phyloP scores from a whole-genome alignment of 768 basidiomycete species.

The Trametes elegans region DNA sequence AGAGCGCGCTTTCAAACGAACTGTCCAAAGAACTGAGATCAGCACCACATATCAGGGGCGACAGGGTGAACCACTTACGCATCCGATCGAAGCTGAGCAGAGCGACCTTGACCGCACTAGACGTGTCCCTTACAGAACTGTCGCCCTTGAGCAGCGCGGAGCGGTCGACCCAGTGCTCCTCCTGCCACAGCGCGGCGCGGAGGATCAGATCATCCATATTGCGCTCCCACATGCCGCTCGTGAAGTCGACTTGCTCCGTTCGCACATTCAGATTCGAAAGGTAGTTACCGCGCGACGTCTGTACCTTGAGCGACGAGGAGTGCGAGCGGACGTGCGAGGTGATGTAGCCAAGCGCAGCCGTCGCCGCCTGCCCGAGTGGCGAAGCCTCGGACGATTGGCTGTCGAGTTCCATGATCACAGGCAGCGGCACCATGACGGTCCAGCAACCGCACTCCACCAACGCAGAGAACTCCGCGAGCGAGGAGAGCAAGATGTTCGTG shows the following conservation, averaged over 20 bases:
- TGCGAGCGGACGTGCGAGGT: conserved; percentile 73
- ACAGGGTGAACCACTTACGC: conserved; percentile 47
- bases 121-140: conserved; percentile 35
- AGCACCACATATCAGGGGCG: conserved; percentile 11
- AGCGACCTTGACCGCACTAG: conserved; percentile 73
- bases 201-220: conserved; percentile 96
- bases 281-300: conserved; percentile 95
- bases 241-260: conserved; percentile 80
- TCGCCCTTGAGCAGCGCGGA: conserved; percentile 60
- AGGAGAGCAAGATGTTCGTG: conserved; percentile 91
- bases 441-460: conserved; percentile 79
- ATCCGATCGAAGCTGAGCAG: conserved; percentile 92
- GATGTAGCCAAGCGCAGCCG: conserved; percentile 71
- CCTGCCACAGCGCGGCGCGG: conserved; percentile 90
- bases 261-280: conserved; percentile 78
- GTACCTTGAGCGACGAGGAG: conserved; percentile 81
- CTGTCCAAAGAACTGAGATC: conserved; percentile 36
- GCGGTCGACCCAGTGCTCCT: conserved; percentile 89
- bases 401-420: conserved; percentile 96
- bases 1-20: conserved; percentile 88
- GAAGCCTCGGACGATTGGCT: conserved; percentile 69
- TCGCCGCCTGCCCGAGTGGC: conserved; percentile 73
- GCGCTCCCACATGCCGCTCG: conserved; percentile 49
- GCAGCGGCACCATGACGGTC: conserved; percentile 90
- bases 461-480: conserved; percentile 66